A percentile compares a stretch with the other conserved stretches of the same genome.
Evolutionary conservation across 2,329 filamentous ascomycete species (phyloP).

Genomic region (Apiospora arundinis): DNA sequence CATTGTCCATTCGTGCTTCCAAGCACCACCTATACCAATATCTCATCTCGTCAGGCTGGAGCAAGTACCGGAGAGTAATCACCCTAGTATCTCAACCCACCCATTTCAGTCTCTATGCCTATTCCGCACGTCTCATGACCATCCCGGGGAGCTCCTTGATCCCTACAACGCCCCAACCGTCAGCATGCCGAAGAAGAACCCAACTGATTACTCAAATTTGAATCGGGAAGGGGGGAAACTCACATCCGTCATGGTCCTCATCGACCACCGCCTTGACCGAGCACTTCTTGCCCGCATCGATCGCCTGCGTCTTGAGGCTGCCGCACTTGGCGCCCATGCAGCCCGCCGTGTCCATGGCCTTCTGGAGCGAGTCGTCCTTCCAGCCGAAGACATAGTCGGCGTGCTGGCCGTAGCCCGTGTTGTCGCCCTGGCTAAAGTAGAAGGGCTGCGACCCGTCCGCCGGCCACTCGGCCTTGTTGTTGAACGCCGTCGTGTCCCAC

Average conservation of each 20-base stretch:
- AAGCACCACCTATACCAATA: too few species aligned
- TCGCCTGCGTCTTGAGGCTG: slow-evolving; percentile 24
- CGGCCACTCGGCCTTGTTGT: slow-evolving; percentile 37
- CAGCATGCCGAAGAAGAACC: neutral
- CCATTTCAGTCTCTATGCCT: neutral
- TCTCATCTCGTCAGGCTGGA: neutral
- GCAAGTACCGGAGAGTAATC: neutral
- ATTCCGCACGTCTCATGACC: neutral
- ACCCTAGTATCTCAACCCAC: neutral
- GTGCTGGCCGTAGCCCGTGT: slow-evolving; percentile 27
- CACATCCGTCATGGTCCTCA: slow-evolving; percentile 33
- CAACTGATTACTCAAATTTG: too few species aligned
- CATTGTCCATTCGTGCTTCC: neutral
- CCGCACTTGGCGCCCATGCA: slow-evolving; percentile 24
- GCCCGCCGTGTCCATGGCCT: slow-evolving; percentile 24
- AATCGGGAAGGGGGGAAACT: neutral
- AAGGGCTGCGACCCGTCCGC: slow-evolving; percentile 41
- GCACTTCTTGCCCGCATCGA: slow-evolving; percentile 26
- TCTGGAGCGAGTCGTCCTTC: slow-evolving; percentile 27
- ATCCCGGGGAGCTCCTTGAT: slow-evolving; percentile 5
- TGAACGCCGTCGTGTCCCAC: slow-evolving; percentile 48
- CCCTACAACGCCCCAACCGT: neutral
- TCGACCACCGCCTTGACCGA: slow-evolving; percentile 28
- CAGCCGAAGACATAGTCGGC: slow-evolving; percentile 28
- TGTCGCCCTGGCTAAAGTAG: slow-evolving; percentile 37